These are phyloP conservation scores for Saturnispora zaruensis DNA, from an alignment of 805 yeast species.

Conservation along the genomic window DNA sequence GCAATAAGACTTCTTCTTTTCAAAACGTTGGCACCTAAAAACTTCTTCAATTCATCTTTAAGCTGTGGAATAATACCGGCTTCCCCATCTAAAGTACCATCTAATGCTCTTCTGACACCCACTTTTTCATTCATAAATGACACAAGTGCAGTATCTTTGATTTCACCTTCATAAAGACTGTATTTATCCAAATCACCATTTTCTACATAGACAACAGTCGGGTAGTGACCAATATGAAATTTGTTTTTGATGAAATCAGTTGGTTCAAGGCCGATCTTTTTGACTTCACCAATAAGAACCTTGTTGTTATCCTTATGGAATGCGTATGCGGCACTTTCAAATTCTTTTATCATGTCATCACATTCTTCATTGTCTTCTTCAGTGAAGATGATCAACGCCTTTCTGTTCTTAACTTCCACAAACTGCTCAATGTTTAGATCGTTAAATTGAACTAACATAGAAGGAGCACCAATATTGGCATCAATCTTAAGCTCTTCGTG, in stretches of 20 bases:
- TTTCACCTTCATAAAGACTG: constrained; percentile 31
- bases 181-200: constrained; percentile 30
- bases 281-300: constrained; percentile 38
- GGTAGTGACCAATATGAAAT: constrained; percentile 40
- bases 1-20: constrained; percentile 21
- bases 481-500: constrained; percentile 4
- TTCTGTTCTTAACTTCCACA: constrained; percentile 30
- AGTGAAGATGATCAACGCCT: constrained; percentile 46
- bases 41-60: constrained; percentile 24
- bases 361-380: constrained; percentile 41
- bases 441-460: constrained; percentile 21
- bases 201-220: constrained; percentile 46
- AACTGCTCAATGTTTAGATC: constrained; percentile 24
- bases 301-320: constrained; percentile 34
- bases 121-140: constrained; percentile 40
- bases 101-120: constrained; percentile 32
- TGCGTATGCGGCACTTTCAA: constrained; percentile 41
- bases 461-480: constrained; percentile 10
- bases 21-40: constrained; percentile 25
- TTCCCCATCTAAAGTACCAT: constrained; percentile 31
- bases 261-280: constrained; percentile 37
- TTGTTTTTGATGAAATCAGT: constrained; percentile 33
- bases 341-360: constrained; percentile 41
- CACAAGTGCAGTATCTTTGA: constrained; percentile 40
- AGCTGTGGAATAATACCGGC: constrained; percentile 36